These are phyloP conservation scores for Vaccinium myrtillus DNA, from an alignment of 148 eudicot genomes.

Conservation along the genomic window DNA sequence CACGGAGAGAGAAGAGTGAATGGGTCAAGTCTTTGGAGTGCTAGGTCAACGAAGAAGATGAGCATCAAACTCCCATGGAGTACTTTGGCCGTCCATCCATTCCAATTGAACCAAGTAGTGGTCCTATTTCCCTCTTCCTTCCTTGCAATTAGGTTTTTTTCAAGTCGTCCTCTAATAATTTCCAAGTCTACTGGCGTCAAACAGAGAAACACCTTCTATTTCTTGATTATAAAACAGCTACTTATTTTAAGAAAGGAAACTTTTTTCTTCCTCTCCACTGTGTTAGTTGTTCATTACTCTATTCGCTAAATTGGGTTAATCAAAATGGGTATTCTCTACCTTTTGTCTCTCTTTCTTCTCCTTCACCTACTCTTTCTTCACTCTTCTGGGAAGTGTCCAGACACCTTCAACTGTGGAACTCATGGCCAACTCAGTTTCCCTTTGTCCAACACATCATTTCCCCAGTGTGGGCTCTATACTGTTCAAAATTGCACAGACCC, in stretches of 20 bases:
- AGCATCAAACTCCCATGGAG: neutral
- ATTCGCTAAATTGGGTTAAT: neutral
- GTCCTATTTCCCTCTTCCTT: too few relatives aligned
- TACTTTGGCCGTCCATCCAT: neutral
- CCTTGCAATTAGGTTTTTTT: too few relatives aligned
- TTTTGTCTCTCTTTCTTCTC: neutral
- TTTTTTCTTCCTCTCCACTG: neutral
- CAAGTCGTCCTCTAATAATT: too few relatives aligned
- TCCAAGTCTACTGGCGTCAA: too few relatives aligned
- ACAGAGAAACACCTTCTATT: too few relatives aligned
- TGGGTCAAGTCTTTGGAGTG: neutral
- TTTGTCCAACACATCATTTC: constrained; percentile 24
- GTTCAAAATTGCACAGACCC: constrained; percentile 22
- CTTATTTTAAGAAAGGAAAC: neutral
- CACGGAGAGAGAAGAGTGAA: too few relatives aligned
- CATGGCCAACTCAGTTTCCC: constrained; percentile 28
- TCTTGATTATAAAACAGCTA: too few relatives aligned
- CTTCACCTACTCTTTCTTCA: neutral
- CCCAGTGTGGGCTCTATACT: constrained; percentile 30
- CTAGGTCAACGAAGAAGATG: neutral
- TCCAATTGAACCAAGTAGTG: neutral
- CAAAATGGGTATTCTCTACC: neutral
- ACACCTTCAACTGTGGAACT: constrained; percentile 16
- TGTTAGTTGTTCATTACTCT: neutral
- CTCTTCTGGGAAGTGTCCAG: neutral